Evolutionary conservation across 805 yeast species (phyloP).

Genomic region (Myxozyma neotropica): DNA sequence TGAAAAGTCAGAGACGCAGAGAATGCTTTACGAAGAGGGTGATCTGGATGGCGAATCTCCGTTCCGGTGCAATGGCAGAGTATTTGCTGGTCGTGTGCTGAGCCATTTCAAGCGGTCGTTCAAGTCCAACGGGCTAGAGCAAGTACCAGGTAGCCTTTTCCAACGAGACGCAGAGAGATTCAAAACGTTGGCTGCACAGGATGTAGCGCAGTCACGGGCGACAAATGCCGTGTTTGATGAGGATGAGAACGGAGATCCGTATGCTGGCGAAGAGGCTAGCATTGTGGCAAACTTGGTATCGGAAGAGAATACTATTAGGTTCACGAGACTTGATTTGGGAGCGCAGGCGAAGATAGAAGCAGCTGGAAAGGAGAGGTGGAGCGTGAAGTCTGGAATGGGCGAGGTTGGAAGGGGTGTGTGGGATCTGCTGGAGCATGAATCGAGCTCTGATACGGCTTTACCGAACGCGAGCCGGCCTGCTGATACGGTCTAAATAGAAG

Average conservation of each 20-base stretch:
- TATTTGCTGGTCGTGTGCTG: constrained; percentile 26
- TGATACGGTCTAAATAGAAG: too few relatives aligned
- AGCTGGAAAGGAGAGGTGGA: background rate
- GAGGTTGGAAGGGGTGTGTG: constrained; percentile 18
- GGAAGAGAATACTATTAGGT: constrained; percentile 26
- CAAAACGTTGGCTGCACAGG: constrained; percentile 18
- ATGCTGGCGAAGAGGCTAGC: constrained; percentile 27
- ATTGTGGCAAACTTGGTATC: constrained; percentile 10
- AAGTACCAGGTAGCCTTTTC: constrained; percentile 20
- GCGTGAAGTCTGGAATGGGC: constrained; percentile 7
- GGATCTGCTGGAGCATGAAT: constrained; percentile 9
- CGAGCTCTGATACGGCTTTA: background rate
- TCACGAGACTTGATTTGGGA: constrained; percentile 14
- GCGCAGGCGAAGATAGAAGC: background rate
- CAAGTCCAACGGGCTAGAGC: constrained; percentile 24
- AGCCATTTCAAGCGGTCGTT: constrained; percentile 31
- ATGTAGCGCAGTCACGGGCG: constrained; percentile 30
- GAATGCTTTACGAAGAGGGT: constrained; percentile 6
- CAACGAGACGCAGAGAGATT: constrained; percentile 21
- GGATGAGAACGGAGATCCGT: constrained; percentile 31
- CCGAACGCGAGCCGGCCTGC: background rate
- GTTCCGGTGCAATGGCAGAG: constrained; percentile 28
- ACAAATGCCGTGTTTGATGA: constrained; percentile 29
- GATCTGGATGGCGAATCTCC: constrained; percentile 24
- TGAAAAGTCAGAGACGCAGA: constrained; percentile 13